Percentiles rank a stretch among this genome's conserved stretches.
These are phyloP conservation scores for Syzygium aqueum DNA, from an alignment of 345 rosid genomes.

Conservation along the genomic window DNA sequence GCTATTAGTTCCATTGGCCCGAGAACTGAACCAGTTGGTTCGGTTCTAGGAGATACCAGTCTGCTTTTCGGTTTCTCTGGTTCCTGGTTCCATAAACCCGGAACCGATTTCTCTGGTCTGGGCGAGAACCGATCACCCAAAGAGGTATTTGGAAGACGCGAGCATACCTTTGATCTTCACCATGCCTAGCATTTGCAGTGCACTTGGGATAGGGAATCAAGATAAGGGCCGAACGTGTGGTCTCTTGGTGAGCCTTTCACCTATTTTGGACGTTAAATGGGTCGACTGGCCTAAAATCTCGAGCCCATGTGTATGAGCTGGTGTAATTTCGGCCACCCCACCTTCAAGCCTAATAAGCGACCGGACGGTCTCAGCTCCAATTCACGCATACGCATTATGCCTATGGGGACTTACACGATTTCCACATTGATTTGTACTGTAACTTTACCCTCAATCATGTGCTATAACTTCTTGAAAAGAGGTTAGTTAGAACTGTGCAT, in stretches of 20 bases:
- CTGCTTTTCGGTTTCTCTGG: no score
- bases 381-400: not conserved
- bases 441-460: not conserved
- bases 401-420: not conserved
- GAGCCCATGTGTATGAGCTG: not conserved
- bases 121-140: no score
- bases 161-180: no score
- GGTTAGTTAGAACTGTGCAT: not conserved
- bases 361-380: not conserved
- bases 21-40: no score
- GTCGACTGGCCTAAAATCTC: not conserved
- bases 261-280: not conserved
- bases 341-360: not conserved
- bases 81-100: no score
- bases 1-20: no score
- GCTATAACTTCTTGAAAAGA: not conserved
- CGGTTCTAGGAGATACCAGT: accelerated
- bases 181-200: not conserved
- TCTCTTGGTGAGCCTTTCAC: not conserved
- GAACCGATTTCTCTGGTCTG: no score
- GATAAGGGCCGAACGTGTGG: not conserved
- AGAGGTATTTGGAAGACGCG: not conserved
- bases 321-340: not conserved
- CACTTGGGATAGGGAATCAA: not conserved
- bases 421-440: not conserved